A percentile compares a stretch with the other conserved stretches of the same genome.
phyloP scores from a whole-genome alignment of 345 rosid species.

The Eucalyptus grandis region DNA sequence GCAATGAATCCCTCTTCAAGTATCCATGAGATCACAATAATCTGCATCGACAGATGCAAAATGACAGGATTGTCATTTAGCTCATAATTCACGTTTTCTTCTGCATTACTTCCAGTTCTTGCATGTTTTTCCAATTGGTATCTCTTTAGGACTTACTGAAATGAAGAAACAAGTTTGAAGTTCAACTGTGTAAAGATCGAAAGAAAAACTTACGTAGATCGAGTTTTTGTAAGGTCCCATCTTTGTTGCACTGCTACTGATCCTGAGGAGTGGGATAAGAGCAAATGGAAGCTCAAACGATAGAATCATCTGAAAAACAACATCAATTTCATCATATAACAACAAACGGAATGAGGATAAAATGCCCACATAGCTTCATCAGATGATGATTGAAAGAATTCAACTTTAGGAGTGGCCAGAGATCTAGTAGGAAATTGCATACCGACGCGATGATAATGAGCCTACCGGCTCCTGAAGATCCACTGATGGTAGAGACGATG shows the following conservation, averaged over 20 bases:
- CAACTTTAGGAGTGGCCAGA: not conserved
- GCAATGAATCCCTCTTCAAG: conserved; percentile 38
- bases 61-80: not conserved
- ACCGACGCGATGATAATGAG: conserved; percentile 63
- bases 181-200: not conserved
- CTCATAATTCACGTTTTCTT: not conserved
- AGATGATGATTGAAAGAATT: not conserved
- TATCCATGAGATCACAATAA: conserved; percentile 44
- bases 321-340: not conserved
- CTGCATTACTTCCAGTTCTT: not conserved
- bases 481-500: conserved; percentile 44
- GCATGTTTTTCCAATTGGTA: not conserved
- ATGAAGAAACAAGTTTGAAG: not conserved
- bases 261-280: conserved; percentile 58
- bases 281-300: conserved; percentile 75
- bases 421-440: not conserved
- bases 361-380: not conserved
- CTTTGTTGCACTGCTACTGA: conserved; percentile 53
- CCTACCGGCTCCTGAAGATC: conserved; percentile 40
- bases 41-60: conserved; percentile 8
- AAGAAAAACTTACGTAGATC: not conserved
- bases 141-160: not conserved
- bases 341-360: not conserved
- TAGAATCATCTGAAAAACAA: conserved; percentile 43
- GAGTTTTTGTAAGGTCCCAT: conserved; percentile 76